These are phyloP conservation scores for Pulveroboletus sp. DNA, from an alignment of 768 basidiomycete species.

Conservation along the genomic window DNA sequence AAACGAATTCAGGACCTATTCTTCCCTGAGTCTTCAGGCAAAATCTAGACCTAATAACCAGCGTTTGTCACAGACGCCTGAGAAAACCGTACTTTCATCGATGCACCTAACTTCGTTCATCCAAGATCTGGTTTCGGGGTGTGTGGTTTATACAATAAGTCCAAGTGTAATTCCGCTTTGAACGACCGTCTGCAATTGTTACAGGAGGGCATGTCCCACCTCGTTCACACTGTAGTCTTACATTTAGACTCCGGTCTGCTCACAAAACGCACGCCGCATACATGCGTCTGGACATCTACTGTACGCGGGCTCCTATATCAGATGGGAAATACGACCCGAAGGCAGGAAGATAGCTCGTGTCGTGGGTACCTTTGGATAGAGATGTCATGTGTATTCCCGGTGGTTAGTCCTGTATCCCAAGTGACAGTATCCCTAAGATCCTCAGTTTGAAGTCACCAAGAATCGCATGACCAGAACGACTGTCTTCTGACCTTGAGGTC, in stretches of 20 bases:
- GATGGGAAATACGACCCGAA: slow-evolving; percentile 56
- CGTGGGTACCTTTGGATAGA: too few species aligned
- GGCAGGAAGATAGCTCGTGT: background rate
- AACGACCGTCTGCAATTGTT: slow-evolving; percentile 94
- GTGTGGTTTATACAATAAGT: slow-evolving; percentile 90
- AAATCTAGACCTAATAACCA: too few species aligned
- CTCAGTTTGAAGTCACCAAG: too few species aligned
- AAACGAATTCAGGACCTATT: too few species aligned
- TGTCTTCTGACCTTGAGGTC: too few species aligned
- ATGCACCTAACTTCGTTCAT: slow-evolving; percentile 32
- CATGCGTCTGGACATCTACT: slow-evolving; percentile 63
- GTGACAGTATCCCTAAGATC: too few species aligned
- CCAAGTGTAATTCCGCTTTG: slow-evolving; percentile 61
- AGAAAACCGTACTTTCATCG: slow-evolving; percentile 84
- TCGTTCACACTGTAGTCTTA: background rate
- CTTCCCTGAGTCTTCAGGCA: background rate
- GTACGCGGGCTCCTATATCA: slow-evolving; percentile 41
- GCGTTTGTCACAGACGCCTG: too few species aligned
- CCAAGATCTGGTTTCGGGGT: slow-evolving; percentile 48
- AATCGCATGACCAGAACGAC: too few species aligned
- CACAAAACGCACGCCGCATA: slow-evolving; percentile 31
- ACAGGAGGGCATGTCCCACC: slow-evolving; percentile 63
- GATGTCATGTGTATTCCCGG: too few species aligned
- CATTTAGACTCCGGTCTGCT: slow-evolving; percentile 17
- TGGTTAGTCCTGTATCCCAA: too few species aligned